Evolutionary conservation across 2,329 filamentous ascomycete species (phyloP).

Genomic region (Trichophyton mentagrophytes): DNA sequence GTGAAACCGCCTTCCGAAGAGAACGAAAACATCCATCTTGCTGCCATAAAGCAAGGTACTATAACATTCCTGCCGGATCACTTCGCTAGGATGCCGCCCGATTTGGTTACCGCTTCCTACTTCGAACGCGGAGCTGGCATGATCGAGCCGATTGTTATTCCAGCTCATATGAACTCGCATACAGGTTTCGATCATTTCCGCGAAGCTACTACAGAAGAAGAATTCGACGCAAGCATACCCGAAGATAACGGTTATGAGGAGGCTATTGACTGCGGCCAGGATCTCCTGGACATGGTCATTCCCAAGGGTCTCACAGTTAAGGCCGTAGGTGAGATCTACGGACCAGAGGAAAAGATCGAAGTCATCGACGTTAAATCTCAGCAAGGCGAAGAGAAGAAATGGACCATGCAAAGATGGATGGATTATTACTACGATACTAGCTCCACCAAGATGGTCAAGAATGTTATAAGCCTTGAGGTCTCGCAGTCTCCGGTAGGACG

Average conservation of each 20-base stretch:
- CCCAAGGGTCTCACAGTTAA: constrained; percentile 51
- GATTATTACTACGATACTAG: constrained; percentile 54
- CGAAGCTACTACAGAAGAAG: constrained; percentile 25
- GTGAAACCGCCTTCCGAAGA: constrained; percentile 53
- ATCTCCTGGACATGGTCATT: constrained; percentile 56
- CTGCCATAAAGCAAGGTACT: constrained; percentile 52
- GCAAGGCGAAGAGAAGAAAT: constrained; percentile 50
- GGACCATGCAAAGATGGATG: constrained; percentile 54
- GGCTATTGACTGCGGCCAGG: constrained; percentile 49
- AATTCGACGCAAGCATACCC: constrained; percentile 26
- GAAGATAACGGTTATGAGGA: constrained; percentile 25
- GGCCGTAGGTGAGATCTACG: constrained; percentile 51
- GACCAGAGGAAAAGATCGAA: constrained; percentile 48
- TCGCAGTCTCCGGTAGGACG: constrained; percentile 51
- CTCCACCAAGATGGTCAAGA: constrained; percentile 49
- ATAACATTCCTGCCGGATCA: constrained; percentile 48
- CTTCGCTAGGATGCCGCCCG: constrained; percentile 51
- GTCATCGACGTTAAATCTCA: constrained; percentile 60
- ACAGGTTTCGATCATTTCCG: constrained; percentile 17
- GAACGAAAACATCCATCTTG: constrained; percentile 54
- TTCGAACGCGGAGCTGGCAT: constrained; percentile 52
- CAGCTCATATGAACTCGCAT: constrained; percentile 47
- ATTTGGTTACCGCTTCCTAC: constrained; percentile 50
- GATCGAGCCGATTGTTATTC: constrained; percentile 54
- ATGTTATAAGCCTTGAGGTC: constrained; percentile 57